Conservation (phyloP, 768 basidiomycete species). For the Pholiota conissans region DNA sequence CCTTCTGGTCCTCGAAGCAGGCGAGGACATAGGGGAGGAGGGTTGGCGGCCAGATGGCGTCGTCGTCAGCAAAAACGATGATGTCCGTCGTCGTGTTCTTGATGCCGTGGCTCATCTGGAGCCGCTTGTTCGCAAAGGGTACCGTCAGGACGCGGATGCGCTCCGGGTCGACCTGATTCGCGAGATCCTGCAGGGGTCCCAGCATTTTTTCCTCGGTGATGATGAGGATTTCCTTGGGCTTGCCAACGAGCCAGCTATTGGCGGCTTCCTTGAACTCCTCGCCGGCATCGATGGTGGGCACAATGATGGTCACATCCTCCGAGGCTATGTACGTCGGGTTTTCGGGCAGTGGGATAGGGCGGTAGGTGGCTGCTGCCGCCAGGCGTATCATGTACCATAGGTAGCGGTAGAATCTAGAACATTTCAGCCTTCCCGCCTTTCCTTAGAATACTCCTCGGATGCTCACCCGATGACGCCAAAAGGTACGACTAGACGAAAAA, state of each 20-base stretch:
- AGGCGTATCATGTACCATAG: constrained; percentile 91
- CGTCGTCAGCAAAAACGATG: constrained; percentile 93
- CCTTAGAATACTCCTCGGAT: neutral
- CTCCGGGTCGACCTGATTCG: constrained; percentile 81
- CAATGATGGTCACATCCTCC: constrained; percentile 96
- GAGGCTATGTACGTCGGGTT: constrained; percentile 87
- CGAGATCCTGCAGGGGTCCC: constrained; percentile 85
- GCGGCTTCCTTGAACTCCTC: constrained; percentile 96
- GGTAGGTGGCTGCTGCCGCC: constrained; percentile 74
- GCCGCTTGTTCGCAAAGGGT: constrained; percentile 90
- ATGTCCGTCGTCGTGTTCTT: constrained; percentile 89
- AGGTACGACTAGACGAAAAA: constrained; percentile 68
- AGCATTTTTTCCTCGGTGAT: constrained; percentile 88
- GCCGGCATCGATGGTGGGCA: constrained; percentile 94
- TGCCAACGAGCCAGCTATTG: constrained; percentile 87
- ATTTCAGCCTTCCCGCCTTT: constrained; percentile 13
- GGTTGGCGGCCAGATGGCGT: constrained; percentile 94
- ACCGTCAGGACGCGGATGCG: constrained; percentile 87
- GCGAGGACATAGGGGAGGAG: constrained; percentile 87
- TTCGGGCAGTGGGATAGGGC: constrained; percentile 86
- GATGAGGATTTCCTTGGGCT: constrained; percentile 78
- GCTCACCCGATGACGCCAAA: constrained; percentile 83
- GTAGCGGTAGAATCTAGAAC: constrained; percentile 84
- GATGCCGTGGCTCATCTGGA: constrained; percentile 94
- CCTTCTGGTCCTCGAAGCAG: constrained; percentile 92